A percentile compares a stretch with the other conserved stretches of the same genome.
Conservation (phyloP, 2,329 filamentous ascomycete species). For the Drechslerella stenobrocha region DNA sequence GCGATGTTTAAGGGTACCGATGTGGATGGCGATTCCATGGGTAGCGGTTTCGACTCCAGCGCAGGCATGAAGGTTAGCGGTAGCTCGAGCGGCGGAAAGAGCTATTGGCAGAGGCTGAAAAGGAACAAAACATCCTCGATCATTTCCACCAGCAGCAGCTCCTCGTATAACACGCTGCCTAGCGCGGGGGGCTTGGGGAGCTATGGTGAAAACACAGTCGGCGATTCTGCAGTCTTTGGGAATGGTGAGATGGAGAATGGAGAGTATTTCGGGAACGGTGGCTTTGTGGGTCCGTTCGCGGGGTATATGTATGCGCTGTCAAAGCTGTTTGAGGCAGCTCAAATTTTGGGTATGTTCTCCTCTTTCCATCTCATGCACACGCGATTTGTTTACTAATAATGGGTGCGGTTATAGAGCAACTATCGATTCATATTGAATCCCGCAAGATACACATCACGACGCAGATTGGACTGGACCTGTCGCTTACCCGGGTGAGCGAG, state of each 20-base stretch:
- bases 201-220: slow-evolving; percentile 58
- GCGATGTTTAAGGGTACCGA: slow-evolving; percentile 69
- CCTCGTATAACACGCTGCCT: slow-evolving; percentile 29
- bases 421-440: slow-evolving; percentile 58
- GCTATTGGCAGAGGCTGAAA: slow-evolving; percentile 75
- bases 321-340: slow-evolving; percentile 86
- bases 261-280: slow-evolving; percentile 56
- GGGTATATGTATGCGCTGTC: slow-evolving; percentile 91
- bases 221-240: slow-evolving; percentile 55
- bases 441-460: slow-evolving; percentile 92
- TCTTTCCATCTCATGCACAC: slow-evolving; percentile 3
- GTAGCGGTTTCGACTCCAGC: slow-evolving; percentile 52
- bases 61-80: slow-evolving; percentile 57
- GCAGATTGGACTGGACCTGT: slow-evolving; percentile 91
- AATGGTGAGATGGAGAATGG: slow-evolving; percentile 51
- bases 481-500: slow-evolving; percentile 88
- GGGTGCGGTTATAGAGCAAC: slow-evolving; percentile 36
- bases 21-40: slow-evolving; percentile 59
- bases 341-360: slow-evolving; percentile 77
- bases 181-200: slow-evolving; percentile 40
- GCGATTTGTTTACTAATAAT: slow-evolving; percentile 11
- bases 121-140: slow-evolving; percentile 68
- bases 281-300: slow-evolving; percentile 80
- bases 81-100: slow-evolving; percentile 60
- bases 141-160: slow-evolving; percentile 58